Conservation (phyloP, 768 basidiomycete species). For the Tricholoma bakamatsutake region DNA sequence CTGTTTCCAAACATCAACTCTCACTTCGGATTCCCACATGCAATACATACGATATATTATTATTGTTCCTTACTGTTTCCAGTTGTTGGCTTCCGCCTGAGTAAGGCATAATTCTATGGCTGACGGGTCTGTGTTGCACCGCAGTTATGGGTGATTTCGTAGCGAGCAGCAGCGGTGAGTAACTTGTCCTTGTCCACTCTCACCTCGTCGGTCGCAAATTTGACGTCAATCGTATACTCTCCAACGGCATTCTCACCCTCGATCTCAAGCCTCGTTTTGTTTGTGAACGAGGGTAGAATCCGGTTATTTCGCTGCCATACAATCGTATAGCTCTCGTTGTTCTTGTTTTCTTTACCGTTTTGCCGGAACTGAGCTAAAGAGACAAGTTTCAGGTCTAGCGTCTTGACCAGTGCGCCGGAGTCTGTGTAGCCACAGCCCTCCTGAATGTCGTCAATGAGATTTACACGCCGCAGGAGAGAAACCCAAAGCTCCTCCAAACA, state of each 20-base stretch:
- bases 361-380: slow-evolving; percentile 54
- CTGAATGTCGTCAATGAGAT: slow-evolving; percentile 52
- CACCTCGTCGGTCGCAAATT: slow-evolving; percentile 53
- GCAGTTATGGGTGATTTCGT: slow-evolving; percentile 8
- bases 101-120: not conserved
- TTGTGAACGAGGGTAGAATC: slow-evolving; percentile 38
- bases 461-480: slow-evolving; percentile 50
- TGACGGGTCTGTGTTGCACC: not conserved
- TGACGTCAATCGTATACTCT: slow-evolving; percentile 40
- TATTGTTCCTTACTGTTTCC: not conserved
- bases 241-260: slow-evolving; percentile 30
- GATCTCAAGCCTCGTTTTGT: slow-evolving; percentile 45
- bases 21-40: not conserved
- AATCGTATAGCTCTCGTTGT: slow-evolving; percentile 49
- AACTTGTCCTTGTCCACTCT: slow-evolving; percentile 35
- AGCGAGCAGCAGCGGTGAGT: slow-evolving; percentile 8
- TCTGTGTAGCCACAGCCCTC: slow-evolving; percentile 29
- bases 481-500: slow-evolving; percentile 75
- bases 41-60: slow-evolving; percentile 6
- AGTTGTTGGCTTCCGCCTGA: not conserved
- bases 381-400: slow-evolving; percentile 45
- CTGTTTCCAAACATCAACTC: not conserved
- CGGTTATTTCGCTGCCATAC: slow-evolving; percentile 48
- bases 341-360: slow-evolving; percentile 16
- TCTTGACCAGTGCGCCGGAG: slow-evolving; percentile 19